Conservation (phyloP, 108 stramenopile genomes). For the Epithemia pelagica region DNA sequence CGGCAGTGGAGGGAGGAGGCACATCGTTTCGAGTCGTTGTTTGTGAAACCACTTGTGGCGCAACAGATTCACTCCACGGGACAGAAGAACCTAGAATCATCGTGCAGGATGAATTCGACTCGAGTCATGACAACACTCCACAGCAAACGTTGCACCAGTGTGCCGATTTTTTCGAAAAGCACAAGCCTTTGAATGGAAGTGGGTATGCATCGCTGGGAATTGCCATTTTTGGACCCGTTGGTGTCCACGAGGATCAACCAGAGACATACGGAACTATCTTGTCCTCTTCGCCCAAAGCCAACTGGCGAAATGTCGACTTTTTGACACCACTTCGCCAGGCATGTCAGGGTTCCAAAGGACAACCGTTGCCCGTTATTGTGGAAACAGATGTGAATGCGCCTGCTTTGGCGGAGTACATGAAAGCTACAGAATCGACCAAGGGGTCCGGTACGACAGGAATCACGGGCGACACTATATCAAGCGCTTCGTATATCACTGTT, state of each 20-base stretch:
- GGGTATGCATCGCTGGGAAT: conserved; percentile 80
- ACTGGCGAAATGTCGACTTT: conserved; percentile 78
- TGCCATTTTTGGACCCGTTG: conserved; percentile 92
- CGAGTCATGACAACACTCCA: conserved; percentile 38
- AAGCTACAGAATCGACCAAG: conserved; percentile 3
- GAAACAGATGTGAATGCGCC: conserved; percentile 99
- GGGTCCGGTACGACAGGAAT: conserved; percentile 3
- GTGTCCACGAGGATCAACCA: conserved; percentile 31
- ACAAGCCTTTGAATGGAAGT: conserved; percentile 24
- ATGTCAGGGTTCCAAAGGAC: conserved; percentile 23
- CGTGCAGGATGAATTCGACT: conserved; percentile 39
- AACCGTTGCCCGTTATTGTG: conserved; percentile 43
- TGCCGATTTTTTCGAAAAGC: conserved; percentile 33
- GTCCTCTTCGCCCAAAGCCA: conserved; percentile 79
- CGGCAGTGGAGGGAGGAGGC: conserved; percentile 94
- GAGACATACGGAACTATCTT: conserved; percentile 84
- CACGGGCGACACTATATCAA: conserved; percentile 14
- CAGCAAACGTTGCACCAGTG: conserved; percentile 37
- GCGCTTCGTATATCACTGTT: conserved; percentile 84
- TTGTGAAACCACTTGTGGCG: conserved; percentile 26
- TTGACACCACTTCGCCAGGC: conserved; percentile 51
- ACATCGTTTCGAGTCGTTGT: conserved; percentile 87
- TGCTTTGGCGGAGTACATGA: conserved; percentile 82
- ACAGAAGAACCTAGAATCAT: conserved; percentile 32
- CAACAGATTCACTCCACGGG: conserved; percentile 8